phyloP scores from a whole-genome alignment of 495 filamentous ascomycete genomes.

The Neurospora sublineolata region DNA sequence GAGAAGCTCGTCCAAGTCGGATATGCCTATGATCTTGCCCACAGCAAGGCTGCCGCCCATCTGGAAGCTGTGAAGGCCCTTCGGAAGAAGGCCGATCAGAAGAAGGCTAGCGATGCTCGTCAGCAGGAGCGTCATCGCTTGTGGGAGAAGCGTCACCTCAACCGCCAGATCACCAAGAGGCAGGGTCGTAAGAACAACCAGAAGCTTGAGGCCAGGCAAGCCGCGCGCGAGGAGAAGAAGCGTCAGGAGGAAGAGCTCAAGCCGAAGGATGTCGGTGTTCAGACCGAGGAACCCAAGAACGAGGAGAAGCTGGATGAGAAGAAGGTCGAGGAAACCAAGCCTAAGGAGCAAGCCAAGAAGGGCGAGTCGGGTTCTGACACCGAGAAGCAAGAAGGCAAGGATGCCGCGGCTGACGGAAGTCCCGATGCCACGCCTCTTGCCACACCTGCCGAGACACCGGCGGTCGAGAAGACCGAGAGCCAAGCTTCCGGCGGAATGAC shows the following conservation, averaged over 20 bases:
- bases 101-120: constrained; percentile 37
- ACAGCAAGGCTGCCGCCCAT: constrained; percentile 60
- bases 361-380: background rate
- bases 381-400: background rate
- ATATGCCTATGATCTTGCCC: constrained; percentile 77
- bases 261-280: constrained; percentile 29
- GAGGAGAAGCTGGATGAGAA: constrained; percentile 18
- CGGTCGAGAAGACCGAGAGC: constrained; percentile 16
- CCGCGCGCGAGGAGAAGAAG: constrained; percentile 27
- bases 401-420: constrained; percentile 9
- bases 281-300: constrained; percentile 23
- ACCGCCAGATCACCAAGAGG: constrained; percentile 33
- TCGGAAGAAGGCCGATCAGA: constrained; percentile 35
- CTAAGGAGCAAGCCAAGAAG: constrained; percentile 9
- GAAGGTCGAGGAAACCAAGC: constrained; percentile 19
- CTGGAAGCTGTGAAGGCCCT: constrained; percentile 48
- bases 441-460: constrained; percentile 16
- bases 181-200: constrained; percentile 35
- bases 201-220: constrained; percentile 24
- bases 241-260: constrained; percentile 28
- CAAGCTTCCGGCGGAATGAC: constrained; percentile 2
- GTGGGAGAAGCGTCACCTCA: constrained; percentile 40
- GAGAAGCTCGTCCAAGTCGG: constrained; percentile 83
- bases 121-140: constrained; percentile 30
- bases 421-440: constrained; percentile 15